Percentiles rank a stretch among this genome's conserved stretches.
Evolutionary conservation across 2,329 filamentous ascomycete genomes (phyloP).

Genomic region (Aspergillus fumigatiaffinis): DNA sequence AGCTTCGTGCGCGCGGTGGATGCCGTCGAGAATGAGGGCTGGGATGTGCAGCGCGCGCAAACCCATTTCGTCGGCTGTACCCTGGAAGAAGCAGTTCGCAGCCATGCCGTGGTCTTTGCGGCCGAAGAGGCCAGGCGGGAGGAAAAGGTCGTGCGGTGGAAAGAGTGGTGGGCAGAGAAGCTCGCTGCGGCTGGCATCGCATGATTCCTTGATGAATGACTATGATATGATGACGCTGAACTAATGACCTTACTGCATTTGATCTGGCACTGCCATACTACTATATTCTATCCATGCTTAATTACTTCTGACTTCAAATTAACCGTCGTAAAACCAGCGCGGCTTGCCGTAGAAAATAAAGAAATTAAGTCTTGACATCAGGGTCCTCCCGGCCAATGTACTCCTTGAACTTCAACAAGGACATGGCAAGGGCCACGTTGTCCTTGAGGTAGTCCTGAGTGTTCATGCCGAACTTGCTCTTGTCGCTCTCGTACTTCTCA

Average conservation of each 20-base stretch:
- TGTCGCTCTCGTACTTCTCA: constrained; percentile 87
- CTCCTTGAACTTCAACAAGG: constrained; percentile 88
- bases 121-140: constrained; percentile 78
- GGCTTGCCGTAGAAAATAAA: neutral
- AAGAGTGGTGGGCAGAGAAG: constrained; percentile 66
- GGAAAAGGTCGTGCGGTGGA: constrained; percentile 70
- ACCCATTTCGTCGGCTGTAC: constrained; percentile 72
- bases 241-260: neutral
- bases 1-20: constrained; percentile 82
- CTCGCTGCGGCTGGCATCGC: constrained; percentile 28
- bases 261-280: neutral
- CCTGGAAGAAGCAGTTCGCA: constrained; percentile 80
- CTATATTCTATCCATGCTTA: neutral
- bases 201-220: neutral
- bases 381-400: constrained; percentile 88
- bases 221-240: constrained; percentile 6
- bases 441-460: constrained; percentile 92
- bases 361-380: constrained; percentile 81
- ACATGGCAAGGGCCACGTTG: constrained; percentile 79
- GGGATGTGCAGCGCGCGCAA: constrained; percentile 69
- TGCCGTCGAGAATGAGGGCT: constrained; percentile 67
- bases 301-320: neutral
- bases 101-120: constrained; percentile 89
- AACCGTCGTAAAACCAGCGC: neutral
- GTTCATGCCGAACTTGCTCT: constrained; percentile 71